These are phyloP conservation scores for Aspergillus phoenicis DNA, from an alignment of 2,329 filamentous ascomycete genomes.

Conservation along the genomic window DNA sequence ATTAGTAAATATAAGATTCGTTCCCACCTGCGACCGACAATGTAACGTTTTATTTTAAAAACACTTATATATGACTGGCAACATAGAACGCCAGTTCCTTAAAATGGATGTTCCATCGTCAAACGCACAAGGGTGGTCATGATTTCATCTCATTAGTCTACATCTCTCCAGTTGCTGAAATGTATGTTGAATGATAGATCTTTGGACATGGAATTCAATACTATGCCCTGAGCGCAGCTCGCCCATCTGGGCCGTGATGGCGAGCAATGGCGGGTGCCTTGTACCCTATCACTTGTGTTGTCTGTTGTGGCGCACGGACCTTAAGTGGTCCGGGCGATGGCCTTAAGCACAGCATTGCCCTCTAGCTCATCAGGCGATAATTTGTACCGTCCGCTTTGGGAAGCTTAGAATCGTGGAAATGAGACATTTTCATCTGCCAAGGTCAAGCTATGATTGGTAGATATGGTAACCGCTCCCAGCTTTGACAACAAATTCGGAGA, in stretches of 20 bases:
- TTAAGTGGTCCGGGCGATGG: no score
- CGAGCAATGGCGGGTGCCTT: not conserved
- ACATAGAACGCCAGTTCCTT: not conserved
- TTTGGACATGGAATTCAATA: not conserved
- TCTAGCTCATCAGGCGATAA: not conserved
- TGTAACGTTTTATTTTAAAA: not conserved
- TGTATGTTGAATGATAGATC: not conserved
- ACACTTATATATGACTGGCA: not conserved
- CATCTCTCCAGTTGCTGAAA: constrained; percentile 2
- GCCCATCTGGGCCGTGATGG: constrained; percentile 1
- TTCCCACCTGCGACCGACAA: not conserved
- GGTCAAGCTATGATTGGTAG: no score
- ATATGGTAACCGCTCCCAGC: not conserved
- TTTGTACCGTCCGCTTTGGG: not conserved
- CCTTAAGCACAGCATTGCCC: no score
- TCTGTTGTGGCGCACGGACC: no score
- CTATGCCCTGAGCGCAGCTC: not conserved
- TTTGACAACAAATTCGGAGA: not conserved
- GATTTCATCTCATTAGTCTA: not conserved
- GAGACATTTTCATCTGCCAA: no score
- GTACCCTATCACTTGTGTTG: no score
- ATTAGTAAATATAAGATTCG: not conserved
- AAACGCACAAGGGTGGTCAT: not conserved
- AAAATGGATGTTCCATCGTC: not conserved
- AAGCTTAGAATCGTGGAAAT: no score